phyloP scores from a whole-genome alignment of 2,329 filamentous ascomycete genomes.

The Thelonectria olida region DNA sequence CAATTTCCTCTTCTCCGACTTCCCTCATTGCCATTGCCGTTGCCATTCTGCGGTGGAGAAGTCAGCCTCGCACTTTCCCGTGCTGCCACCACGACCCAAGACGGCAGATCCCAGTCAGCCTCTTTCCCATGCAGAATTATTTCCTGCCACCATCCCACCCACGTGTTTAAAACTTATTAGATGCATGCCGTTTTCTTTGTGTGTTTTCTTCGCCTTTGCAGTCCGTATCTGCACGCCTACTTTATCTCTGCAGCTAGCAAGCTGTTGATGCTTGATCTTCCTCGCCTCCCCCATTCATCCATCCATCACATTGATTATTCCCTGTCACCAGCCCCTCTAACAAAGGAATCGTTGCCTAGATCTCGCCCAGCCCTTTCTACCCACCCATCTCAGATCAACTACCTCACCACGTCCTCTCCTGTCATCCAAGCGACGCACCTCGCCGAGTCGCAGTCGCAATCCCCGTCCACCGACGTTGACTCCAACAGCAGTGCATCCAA shows the following conservation, averaged over 20 bases:
- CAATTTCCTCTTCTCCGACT: conserved; percentile 3
- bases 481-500: conserved; percentile 38
- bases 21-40: conserved; percentile 13
- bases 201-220: conserved; percentile 29
- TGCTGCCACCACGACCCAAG: conserved; percentile 14
- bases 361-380: conserved; percentile 52
- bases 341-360: conserved; percentile 37
- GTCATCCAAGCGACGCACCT: conserved; percentile 67
- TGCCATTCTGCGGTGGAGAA: not conserved
- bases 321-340: conserved; percentile 27
- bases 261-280: not conserved
- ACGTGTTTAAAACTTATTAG: not conserved
- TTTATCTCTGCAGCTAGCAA: not conserved
- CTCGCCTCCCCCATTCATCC: conserved; percentile 22
- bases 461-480: conserved; percentile 32
- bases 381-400: conserved; percentile 72
- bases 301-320: conserved; percentile 14
- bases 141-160: conserved; percentile 10
- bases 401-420: conserved; percentile 75
- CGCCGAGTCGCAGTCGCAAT: conserved; percentile 32
- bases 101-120: conserved; percentile 18
- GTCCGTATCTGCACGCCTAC: not conserved
- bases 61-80: conserved; percentile 25
- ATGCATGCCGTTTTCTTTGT: not conserved
- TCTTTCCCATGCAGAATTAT: not conserved